Evolutionary conservation across 1,284 basidiomycete species (phyloP).

Genomic region (Tilletia walkeri): DNA sequence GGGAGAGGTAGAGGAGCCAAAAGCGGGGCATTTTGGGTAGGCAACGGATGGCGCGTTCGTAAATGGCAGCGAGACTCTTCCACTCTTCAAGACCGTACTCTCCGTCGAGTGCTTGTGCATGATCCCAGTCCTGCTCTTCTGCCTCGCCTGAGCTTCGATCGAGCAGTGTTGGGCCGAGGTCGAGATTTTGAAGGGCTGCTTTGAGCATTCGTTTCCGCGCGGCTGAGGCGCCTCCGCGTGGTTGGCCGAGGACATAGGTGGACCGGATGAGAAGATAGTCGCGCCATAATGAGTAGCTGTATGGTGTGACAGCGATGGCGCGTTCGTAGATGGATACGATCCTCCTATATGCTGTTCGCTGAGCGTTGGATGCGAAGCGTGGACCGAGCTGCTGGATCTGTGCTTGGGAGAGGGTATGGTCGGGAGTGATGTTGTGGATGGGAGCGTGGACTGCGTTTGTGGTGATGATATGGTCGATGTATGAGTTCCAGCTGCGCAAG

Average conservation of each 20-base stretch:
- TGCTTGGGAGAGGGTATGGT: constrained; percentile 54
- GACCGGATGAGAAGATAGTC: constrained; percentile 81
- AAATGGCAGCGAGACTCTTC: constrained; percentile 80
- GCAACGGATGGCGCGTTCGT: constrained; percentile 92
- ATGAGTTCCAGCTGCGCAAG: constrained; percentile 85
- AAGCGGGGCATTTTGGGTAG: constrained; percentile 87
- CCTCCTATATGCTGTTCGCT: constrained; percentile 74
- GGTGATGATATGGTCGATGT: constrained; percentile 76
- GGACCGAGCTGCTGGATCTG: constrained; percentile 59
- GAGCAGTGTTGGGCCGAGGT: constrained; percentile 56
- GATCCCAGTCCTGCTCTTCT: constrained; percentile 66
- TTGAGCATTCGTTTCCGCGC: constrained; percentile 55
- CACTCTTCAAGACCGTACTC: constrained; percentile 91
- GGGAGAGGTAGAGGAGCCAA: constrained; percentile 88
- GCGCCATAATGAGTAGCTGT: constrained; percentile 92
- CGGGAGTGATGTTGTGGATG: constrained; percentile 58
- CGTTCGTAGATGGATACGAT: constrained; percentile 89
- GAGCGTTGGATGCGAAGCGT: constrained; percentile 67
- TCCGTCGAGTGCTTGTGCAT: constrained; percentile 81
- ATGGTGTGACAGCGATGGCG: constrained; percentile 81
- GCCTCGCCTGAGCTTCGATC: constrained; percentile 61
- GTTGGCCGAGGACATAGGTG: constrained; percentile 75
- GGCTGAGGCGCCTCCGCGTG: constrained; percentile 59
- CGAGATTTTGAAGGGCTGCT: constrained; percentile 63
- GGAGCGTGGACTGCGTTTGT: constrained; percentile 59